phyloP scores from a whole-genome alignment of 805 yeast species.

The Scheffersomyces lignosus region DNA sequence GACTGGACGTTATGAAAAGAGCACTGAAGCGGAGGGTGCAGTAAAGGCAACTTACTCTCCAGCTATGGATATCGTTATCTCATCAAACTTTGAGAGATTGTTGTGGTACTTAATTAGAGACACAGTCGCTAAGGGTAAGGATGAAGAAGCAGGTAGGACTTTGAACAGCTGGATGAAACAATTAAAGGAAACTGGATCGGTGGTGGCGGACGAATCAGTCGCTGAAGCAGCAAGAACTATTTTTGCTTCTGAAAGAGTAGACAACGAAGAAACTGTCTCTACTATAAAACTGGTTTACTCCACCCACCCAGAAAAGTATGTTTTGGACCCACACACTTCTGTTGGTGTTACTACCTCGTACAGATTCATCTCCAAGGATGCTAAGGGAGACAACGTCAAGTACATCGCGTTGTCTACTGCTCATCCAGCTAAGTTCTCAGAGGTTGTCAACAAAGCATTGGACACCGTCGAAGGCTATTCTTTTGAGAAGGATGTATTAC shows the following conservation, averaged over 20 bases:
- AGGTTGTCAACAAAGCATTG: slow-evolving; percentile 86
- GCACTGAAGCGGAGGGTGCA: slow-evolving; percentile 30
- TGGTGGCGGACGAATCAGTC: slow-evolving; percentile 65
- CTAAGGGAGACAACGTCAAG: slow-evolving; percentile 36
- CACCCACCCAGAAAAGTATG: slow-evolving; percentile 62
- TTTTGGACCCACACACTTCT: slow-evolving; percentile 95
- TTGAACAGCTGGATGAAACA: slow-evolving; percentile 76
- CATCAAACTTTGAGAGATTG: slow-evolving; percentile 94
- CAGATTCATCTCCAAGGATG: slow-evolving; percentile 53
- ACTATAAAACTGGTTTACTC: slow-evolving; percentile 75
- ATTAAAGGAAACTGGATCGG: slow-evolving; percentile 74
- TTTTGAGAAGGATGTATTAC: slow-evolving; percentile 85
- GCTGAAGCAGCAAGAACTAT: slow-evolving; percentile 64
- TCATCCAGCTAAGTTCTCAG: slow-evolving; percentile 98
- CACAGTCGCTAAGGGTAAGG: slow-evolving; percentile 52
- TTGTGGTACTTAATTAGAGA: slow-evolving; percentile 91
- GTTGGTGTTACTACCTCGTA: slow-evolving; percentile 86
- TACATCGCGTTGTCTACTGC: slow-evolving; percentile 90
- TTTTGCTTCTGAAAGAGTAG: slow-evolving; percentile 78
- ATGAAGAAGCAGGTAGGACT: slow-evolving; percentile 68
- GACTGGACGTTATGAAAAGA: slow-evolving; percentile 81
- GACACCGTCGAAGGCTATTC: slow-evolving; percentile 67
- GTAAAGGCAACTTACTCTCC: slow-evolving; percentile 93
- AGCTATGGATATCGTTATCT: slow-evolving; percentile 96
- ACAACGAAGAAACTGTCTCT: slow-evolving; percentile 71